Conservation (phyloP, 1,139 yeast species). For the Saccharomyces pastorianus region DNA sequence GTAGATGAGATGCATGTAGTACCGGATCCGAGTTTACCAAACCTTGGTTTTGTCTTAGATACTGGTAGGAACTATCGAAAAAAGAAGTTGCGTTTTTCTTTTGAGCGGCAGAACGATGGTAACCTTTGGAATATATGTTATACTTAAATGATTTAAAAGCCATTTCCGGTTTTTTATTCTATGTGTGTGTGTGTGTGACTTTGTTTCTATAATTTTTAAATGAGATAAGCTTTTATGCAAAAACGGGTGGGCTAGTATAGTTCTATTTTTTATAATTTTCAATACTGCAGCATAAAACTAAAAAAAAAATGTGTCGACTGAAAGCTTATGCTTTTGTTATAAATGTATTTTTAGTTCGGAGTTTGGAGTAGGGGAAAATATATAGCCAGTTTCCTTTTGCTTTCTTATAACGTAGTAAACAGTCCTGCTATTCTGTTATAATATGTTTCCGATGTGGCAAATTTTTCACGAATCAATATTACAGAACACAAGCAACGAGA, state of each 20-base stretch:
- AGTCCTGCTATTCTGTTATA: not conserved
- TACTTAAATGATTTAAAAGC: slow-evolving; percentile 4
- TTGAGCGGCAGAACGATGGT: not conserved
- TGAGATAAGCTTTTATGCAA: not conserved
- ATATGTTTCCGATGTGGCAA: not conserved
- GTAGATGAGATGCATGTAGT: not conserved
- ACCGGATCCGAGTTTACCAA: not conserved
- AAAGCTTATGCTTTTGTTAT: not conserved
- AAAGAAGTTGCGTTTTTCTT: slow-evolving; percentile 1
- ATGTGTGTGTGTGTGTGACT: not conserved
- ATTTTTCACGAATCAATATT: not conserved
- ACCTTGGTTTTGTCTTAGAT: not conserved
- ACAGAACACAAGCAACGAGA: not conserved
- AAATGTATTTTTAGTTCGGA: not conserved
- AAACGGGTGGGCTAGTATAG: not conserved
- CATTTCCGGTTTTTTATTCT: not conserved
- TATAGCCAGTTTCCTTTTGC: not conserved
- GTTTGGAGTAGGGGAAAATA: not conserved
- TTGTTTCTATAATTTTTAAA: not conserved
- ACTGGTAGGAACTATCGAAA: slow-evolving; percentile 6
- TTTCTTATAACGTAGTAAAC: not conserved
- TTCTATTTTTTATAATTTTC: not conserved
- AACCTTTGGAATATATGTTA: slow-evolving; percentile 3
- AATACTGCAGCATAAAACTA: not conserved
- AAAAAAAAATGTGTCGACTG: not conserved